Evolutionary conservation across 352 stramenopile species (phyloP).

Genomic region (Elongisporangium prolatum): DNA sequence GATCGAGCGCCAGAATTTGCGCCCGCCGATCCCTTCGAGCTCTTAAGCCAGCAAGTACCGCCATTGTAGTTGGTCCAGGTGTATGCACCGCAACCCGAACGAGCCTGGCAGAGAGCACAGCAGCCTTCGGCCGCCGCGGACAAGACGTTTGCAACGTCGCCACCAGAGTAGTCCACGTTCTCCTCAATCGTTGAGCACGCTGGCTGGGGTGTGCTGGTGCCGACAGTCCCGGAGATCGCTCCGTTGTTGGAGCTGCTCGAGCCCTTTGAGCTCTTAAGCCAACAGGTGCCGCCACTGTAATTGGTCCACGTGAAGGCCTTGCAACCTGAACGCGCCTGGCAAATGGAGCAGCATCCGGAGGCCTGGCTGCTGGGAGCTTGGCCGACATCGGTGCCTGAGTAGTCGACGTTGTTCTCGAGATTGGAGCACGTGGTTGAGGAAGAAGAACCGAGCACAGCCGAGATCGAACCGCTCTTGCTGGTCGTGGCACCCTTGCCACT

Average conservation of each 20-base stretch:
- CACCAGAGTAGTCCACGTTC: conserved; percentile 28
- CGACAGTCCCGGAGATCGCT: conserved; percentile 8
- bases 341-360: conserved; percentile 14
- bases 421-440: conserved; percentile 7
- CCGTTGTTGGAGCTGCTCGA: conserved; percentile 7
- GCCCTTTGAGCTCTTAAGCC: conserved; percentile 18
- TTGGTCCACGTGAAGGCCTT: conserved; percentile 17
- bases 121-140: conserved; percentile 16
- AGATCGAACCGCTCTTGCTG: conserved; percentile 5
- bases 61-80: conserved; percentile 47
- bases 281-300: conserved; percentile 20
- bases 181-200: conserved; percentile 16
- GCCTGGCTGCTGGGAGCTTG: conserved; percentile 4
- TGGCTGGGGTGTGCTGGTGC: neutral
- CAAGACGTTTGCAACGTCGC: conserved; percentile 21
- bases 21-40: conserved; percentile 7
- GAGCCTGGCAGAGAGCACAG: conserved; percentile 19
- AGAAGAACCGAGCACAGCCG: conserved; percentile 4
- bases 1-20: conserved; percentile 17
- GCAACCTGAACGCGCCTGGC: conserved; percentile 9
- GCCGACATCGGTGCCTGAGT: conserved; percentile 16
- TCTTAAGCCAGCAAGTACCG: conserved; percentile 65
- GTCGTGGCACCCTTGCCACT: conserved; percentile 2
- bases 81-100: conserved; percentile 28
- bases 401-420: conserved; percentile 13